Evolutionary conservation across 2,329 filamentous ascomycete genomes (phyloP), one percentile per base, ranked within the genome.

Genomic region (Penicillium sp.): DNA sequence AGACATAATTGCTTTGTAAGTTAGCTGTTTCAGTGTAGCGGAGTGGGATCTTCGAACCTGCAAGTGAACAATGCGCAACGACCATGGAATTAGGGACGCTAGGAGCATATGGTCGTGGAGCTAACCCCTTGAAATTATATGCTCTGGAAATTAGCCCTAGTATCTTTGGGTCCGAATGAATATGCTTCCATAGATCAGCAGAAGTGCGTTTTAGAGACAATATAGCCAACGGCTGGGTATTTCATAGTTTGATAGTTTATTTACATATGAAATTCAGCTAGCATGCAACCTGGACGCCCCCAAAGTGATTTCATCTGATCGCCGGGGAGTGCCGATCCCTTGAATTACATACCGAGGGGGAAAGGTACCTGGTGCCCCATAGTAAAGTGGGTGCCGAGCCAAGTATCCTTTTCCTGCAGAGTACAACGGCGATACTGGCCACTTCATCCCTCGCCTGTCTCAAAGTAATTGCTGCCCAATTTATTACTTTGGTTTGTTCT

Each of bases 361-460:
- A 21, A 49, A 37, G 58, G 61, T 64, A 64, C 61, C 49, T 60
- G 26, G 14, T n/a, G 58, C 45, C 54, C 56, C 61, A 60, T 61
- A 62, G 55, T 65, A 33, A 50, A 33, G 26, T 27, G 24, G 54
- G 60, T 50, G 57, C 59, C 45, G 49, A 24, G 47, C 43, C 42
- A 61, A n/a, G 63, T 66, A 64, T 58, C 62, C 57, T 57, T 55
- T 56, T 61, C 53, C 54, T 58, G 58, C 62, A 57, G 26, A 47
- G 27, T 49, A 52, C 39, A 60, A 55, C 56, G 56, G 19, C 39
- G 56, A 58, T 33, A 49, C 27, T 55, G 58, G 57, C 59, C 62
- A 60, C 57, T 59, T 63, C 47, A 64, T 65, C 61, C 59, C 63
- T 65, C 60, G 61, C 54, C 55, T 61, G 61, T 64, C 63, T 64